Conservation (phyloP, 441 rosid species). For the Bocquillonia castaneifolia region DNA sequence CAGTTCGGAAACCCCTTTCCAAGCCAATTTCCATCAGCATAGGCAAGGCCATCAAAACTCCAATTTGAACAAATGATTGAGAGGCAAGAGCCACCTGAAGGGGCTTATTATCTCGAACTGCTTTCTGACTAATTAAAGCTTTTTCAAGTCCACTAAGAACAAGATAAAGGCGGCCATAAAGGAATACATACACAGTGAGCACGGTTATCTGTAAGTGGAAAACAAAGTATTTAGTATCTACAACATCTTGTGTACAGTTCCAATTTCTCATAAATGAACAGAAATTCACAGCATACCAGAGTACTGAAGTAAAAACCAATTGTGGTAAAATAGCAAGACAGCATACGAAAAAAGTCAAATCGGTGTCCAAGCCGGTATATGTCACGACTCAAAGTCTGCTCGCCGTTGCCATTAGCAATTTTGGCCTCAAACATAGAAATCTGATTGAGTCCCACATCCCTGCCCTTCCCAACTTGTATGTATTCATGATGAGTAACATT, state of each 20-base stretch:
- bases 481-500: conserved; percentile 99
- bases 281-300: conserved; percentile 44
- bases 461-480: conserved; percentile 99
- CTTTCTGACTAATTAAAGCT: conserved; percentile 65
- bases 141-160: conserved; percentile 96
- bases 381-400: conserved; percentile 95
- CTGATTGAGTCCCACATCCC: conserved; percentile 99
- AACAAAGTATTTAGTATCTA: conserved; percentile 14
- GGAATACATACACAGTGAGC: conserved; percentile 94
- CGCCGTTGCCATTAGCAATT: conserved; percentile 98
- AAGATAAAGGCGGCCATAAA: conserved; percentile 98
- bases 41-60: conserved; percentile 92
- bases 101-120: conserved; percentile 84
- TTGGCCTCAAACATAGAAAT: conserved; percentile 99
- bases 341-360: conserved; percentile 97
- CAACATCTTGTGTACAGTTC: neutral
- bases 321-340: conserved; percentile 96
- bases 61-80: conserved; percentile 98
- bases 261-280: conserved; percentile 9
- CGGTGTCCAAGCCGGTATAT: conserved; percentile 97
- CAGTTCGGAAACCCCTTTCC: conserved; percentile 96
- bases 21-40: conserved; percentile 99
- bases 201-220: conserved; percentile 75
- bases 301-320: conserved; percentile 98
- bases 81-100: conserved; percentile 99